Evolutionary conservation across 257 asterid species (phyloP).

Genomic region (Datura wrightii): DNA sequence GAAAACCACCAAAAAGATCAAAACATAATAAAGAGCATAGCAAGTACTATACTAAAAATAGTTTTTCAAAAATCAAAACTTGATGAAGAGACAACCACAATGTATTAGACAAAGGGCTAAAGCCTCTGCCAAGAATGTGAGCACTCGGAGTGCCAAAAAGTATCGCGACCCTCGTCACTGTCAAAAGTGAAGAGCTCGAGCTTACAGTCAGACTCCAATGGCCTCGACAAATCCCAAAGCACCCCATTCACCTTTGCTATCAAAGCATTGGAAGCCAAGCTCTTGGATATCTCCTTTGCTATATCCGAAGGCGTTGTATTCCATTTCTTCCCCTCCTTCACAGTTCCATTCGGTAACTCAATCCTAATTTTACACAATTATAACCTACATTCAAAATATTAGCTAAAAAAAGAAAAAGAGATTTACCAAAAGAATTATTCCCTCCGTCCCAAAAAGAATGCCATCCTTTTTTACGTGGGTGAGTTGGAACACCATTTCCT

Average conservation of each 20-base stretch:
- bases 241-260: conserved; percentile 80
- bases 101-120: background rate
- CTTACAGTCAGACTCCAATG: conserved; percentile 87
- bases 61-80: conserved; percentile 15
- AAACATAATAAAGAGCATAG: background rate
- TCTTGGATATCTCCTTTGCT: conserved; percentile 92
- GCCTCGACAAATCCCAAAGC: conserved; percentile 91
- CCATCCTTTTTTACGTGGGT: background rate
- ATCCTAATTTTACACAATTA: conserved; percentile 53
- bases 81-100: conserved; percentile 15
- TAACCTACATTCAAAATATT: background rate
- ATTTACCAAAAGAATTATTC: no score
- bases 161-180: conserved; percentile 89
- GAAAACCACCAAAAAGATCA: background rate
- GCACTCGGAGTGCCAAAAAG: conserved; percentile 99
- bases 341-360: conserved; percentile 69
- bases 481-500: background rate
- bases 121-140: conserved; percentile 95
- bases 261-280: conserved; percentile 85
- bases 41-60: background rate
- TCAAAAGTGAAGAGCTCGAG: conserved; percentile 79
- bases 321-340: conserved; percentile 92
- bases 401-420: background rate
- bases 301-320: conserved; percentile 80
- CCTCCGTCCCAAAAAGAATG: background rate